Percentiles rank a stretch among this genome's conserved stretches.
Evolutionary conservation across 306 rosid species (phyloP).

Genomic region (Malus fusca): DNA sequence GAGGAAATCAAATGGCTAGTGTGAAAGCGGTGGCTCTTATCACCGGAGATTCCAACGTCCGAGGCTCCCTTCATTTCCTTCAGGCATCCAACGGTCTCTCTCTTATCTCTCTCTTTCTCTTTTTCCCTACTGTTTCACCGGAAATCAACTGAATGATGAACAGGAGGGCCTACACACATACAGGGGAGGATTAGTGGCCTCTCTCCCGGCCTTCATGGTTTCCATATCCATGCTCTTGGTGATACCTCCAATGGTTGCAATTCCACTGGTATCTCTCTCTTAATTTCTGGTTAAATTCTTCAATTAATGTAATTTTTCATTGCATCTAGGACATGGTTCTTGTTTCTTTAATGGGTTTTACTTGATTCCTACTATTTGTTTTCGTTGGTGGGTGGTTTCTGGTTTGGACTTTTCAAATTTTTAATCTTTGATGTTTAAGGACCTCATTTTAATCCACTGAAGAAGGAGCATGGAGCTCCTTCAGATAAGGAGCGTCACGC

Average conservation of each 20-base stretch:
- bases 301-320: background rate
- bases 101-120: background rate
- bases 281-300: background rate
- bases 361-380: background rate
- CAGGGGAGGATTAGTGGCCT: slow-evolving; percentile 52
- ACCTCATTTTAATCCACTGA: slow-evolving; percentile 69
- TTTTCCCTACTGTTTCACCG: background rate
- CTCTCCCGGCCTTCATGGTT: slow-evolving; percentile 75
- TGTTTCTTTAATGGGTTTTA: background rate
- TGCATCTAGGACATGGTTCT: background rate
- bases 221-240: slow-evolving; percentile 88
- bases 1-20: slow-evolving; percentile 15
- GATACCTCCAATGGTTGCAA: slow-evolving; percentile 94
- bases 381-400: background rate
- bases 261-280: slow-evolving; percentile 60
- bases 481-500: slow-evolving; percentile 61
- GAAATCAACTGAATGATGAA: background rate
- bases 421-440: slow-evolving; percentile 23
- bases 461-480: slow-evolving; percentile 65
- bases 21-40: slow-evolving; percentile 59
- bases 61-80: slow-evolving; percentile 56
- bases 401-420: background rate
- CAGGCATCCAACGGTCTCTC: slow-evolving; percentile 38
- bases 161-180: slow-evolving; percentile 44
- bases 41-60: slow-evolving; percentile 40